Evolutionary conservation across 768 basidiomycete genomes (phyloP).

Genomic region (Gelatoporia subvermispora): DNA sequence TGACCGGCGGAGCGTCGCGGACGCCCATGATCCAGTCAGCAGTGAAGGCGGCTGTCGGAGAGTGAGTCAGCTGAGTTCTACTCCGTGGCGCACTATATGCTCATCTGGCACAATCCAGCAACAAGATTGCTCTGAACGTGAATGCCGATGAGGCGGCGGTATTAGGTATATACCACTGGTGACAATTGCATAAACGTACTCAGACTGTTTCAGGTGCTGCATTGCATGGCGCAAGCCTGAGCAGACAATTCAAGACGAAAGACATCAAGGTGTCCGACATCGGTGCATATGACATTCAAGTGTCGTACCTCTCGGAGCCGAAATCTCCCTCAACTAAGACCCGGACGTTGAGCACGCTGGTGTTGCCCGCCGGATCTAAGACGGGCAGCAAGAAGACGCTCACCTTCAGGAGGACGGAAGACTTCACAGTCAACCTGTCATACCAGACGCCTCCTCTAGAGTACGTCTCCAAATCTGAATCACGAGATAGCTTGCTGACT

Average conservation of each 20-base stretch:
- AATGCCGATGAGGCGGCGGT: constrained; percentile 97
- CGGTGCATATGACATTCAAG: constrained; percentile 67
- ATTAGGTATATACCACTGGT: constrained; percentile 44
- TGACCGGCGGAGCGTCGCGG: constrained; percentile 88
- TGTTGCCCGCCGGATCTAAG: constrained; percentile 79
- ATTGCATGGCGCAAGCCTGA: constrained; percentile 84
- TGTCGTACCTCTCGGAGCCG: constrained; percentile 66
- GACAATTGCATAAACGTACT: background rate
- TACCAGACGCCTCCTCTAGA: constrained; percentile 64
- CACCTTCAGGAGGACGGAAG: constrained; percentile 79
- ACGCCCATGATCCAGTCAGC: constrained; percentile 90
- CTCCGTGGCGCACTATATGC: background rate
- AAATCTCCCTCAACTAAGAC: constrained; percentile 44
- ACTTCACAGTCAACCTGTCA: constrained; percentile 73
- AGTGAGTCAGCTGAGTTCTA: constrained; percentile 39
- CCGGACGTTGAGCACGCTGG: constrained; percentile 66
- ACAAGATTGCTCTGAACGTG: constrained; percentile 89
- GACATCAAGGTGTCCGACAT: constrained; percentile 83
- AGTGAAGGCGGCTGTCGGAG: constrained; percentile 72
- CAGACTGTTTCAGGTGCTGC: constrained; percentile 55
- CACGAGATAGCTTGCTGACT: background rate
- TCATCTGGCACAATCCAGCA: constrained; percentile 31
- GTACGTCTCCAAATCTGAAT: constrained; percentile 37
- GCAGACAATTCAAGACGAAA: constrained; percentile 92
- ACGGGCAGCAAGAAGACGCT: constrained; percentile 80